Evolutionary conservation across 768 basidiomycete species (phyloP), one percentile per base, ranked within the genome.

Genomic region (Leccinum uliginosum): DNA sequence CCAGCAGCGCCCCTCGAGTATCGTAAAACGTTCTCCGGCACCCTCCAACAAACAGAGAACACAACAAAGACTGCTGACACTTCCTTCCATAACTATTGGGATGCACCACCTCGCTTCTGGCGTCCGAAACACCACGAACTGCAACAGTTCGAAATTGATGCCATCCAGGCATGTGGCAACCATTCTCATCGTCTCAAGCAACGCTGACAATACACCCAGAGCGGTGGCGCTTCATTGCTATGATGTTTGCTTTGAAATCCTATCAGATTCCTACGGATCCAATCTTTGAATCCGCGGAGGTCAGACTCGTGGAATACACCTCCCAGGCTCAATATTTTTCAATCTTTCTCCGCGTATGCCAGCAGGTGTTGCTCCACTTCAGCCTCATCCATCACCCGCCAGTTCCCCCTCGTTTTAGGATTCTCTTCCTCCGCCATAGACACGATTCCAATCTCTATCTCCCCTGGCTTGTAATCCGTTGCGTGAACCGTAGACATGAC

Each of bases 381-480:
- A 21, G 71, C 79, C 67, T 89, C 84, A 35, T 73, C 76, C 84
- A 93, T 83, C 46, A 89, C 85, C 32, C 91, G 81, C 91, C 91
- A 93, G 53, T 78, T 68, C 29, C 91, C 91, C 60, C 80, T 76
- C 38, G 81, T 84, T 77, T 91, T 89, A 57, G 74, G 74, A 58
- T 80, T 75, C 69, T 96, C 93, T 17, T 89, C 88, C 7, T 84
- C 79, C 34, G 81, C 80, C 1, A 79, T 80, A 26, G 93, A 96
- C 21, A 92, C 88, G 53, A 98, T 89, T 0, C 93, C 96, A 62
- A 99, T 91, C 73, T 99, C 97, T 65, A 98, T 91, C 73, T 98
- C 97, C 10, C 85, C 86, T 0, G 92, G 79, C 73, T 98, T 99
- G 78, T 93, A 97, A 70, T 99, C 97, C 2, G 94, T 97, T 38